Base-by-base conservation (phyloP, 441 rosid species). In the Mallotus japonicus region DNA sequence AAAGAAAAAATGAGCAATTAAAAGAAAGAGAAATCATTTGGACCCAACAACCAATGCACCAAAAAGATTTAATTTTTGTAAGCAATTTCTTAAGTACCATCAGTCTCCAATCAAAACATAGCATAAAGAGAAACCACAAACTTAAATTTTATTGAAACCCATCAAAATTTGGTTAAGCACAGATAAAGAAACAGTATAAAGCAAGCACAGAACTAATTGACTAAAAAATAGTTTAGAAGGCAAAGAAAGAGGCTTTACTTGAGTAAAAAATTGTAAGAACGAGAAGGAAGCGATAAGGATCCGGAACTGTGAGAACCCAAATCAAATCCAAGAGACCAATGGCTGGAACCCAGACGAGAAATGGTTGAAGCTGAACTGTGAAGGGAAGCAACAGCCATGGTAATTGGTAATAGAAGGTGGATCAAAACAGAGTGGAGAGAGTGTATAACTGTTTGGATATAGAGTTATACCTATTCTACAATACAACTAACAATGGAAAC, bases 261-360 rank as follows among this genome's bases (percentile, higher is more conserved):
- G 84, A 82, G 58, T 61, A 80, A 77, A 62, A 74, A 70, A 44
- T 42, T 70, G 72, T 37, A 67, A 47, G 65, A 76, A 51, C 20
- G 62, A 1, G 84, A 71, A 61, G 73, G 78, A 81, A 91, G 84
- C 14, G 85, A 85, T 37, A 86, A 65, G 67, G 88, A 82, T 59
- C 80, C 83, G 13, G 80, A 68, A 51, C 70, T 51, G 0, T 54
- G 67, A 61, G 69, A 73, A 68, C 46, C 57, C 19, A 65, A 66
- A 62, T 57, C 44, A 54, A 59, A 58, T 49, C 37, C 40, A 19
- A 40, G 60, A 46, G 57, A 50, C 0, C 37, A 71, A 20, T 5
- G 49, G 12, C 8, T 15, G 4, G 47, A 50, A 65, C 57, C 57
- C 40, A 32, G 50, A 66, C 53, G 40, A 58, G 56, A 32, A 63